These are phyloP conservation scores for Teratosphaeria gauchensis DNA, from an alignment of 2,329 filamentous ascomycete species.

Conservation along the genomic window DNA sequence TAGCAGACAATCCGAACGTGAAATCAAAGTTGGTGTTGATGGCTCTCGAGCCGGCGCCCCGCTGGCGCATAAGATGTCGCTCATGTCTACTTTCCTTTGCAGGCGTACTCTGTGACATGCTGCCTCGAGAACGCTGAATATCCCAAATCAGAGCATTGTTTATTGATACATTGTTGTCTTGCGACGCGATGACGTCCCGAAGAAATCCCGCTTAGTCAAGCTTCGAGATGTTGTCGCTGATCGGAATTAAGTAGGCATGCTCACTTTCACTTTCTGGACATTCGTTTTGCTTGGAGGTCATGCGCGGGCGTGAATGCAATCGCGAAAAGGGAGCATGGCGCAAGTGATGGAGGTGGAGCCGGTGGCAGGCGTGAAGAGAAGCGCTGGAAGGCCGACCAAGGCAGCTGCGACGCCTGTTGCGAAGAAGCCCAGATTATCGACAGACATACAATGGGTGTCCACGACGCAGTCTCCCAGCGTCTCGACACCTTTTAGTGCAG, in stretches of 20 bases:
- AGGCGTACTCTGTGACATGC: slow-evolving; percentile 19
- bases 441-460: background rate
- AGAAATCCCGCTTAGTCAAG: background rate
- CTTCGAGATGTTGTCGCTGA: background rate
- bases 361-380: slow-evolving; percentile 15
- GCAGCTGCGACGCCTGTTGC: slow-evolving; percentile 10
- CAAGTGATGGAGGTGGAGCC: slow-evolving; percentile 2
- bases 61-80: slow-evolving; percentile 23
- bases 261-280: no score
- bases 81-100: slow-evolving; percentile 21
- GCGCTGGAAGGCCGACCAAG: slow-evolving; percentile 13
- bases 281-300: background rate
- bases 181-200: no score
- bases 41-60: slow-evolving; percentile 23
- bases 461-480: background rate
- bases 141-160: no score
- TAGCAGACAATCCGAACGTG: slow-evolving; percentile 11
- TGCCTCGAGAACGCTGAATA: background rate
- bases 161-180: no score
- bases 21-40: slow-evolving; percentile 23
- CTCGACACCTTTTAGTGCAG: background rate
- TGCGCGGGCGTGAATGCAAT: background rate
- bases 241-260: no score
- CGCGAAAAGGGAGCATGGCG: background rate
- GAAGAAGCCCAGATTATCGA: slow-evolving; percentile 17